Percentiles rank a stretch among this genome's conserved stretches.
These are phyloP conservation scores for Suhomyces kilbournensis DNA, from an alignment of 805 yeast species.

Conservation along the genomic window DNA sequence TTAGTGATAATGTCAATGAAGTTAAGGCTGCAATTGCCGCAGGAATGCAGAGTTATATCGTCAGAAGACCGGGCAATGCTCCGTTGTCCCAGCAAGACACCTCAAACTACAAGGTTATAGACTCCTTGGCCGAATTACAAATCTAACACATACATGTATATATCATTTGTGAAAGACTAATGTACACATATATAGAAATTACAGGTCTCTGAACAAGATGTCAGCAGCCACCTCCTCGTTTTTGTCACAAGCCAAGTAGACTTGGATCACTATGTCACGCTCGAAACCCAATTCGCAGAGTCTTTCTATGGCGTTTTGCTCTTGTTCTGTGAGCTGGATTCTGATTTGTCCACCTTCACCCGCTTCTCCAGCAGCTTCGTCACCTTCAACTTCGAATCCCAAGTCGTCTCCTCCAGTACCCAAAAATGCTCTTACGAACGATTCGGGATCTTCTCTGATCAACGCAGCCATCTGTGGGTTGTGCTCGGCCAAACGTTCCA, in stretches of 20 bases:
- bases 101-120: background rate
- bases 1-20: slow-evolving; percentile 79
- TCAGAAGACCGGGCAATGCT: slow-evolving; percentile 74
- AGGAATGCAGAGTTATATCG: slow-evolving; percentile 58
- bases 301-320: slow-evolving; percentile 84
- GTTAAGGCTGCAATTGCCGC: slow-evolving; percentile 70
- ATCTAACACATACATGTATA: background rate
- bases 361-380: slow-evolving; percentile 38
- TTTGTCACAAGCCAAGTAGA: slow-evolving; percentile 96
- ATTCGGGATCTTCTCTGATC: slow-evolving; percentile 86
- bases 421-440: slow-evolving; percentile 69
- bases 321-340: slow-evolving; percentile 72
- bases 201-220: slow-evolving; percentile 61
- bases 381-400: slow-evolving; percentile 36
- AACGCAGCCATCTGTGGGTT: slow-evolving; percentile 83
- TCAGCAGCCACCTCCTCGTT: slow-evolving; percentile 97
- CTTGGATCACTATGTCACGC: slow-evolving; percentile 81
- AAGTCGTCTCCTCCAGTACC: slow-evolving; percentile 57
- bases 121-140: slow-evolving; percentile 1
- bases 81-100: slow-evolving; percentile 40
- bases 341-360: slow-evolving; percentile 40
- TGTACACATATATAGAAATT: slow-evolving; percentile 8
- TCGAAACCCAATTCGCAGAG: slow-evolving; percentile 93
- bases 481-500: slow-evolving; percentile 75
- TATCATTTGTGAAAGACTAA: slow-evolving; percentile 1